Conservation (phyloP, 768 basidiomycete species). For the Phlegmacium glaucopus region DNA sequence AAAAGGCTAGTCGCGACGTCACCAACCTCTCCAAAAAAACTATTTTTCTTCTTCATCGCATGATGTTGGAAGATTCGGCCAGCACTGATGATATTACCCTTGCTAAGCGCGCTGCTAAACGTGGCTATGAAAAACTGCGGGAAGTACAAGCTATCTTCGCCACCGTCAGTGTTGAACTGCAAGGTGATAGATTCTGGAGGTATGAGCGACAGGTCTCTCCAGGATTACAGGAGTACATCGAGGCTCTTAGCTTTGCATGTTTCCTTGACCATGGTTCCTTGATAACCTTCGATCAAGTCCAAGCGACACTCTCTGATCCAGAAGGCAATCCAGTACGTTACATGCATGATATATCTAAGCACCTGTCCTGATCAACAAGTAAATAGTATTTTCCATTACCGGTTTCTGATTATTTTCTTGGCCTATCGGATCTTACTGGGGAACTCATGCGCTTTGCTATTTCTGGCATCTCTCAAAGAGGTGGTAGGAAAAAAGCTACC, state of each 20-base stretch:
- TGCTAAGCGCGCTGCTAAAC: constrained; percentile 43
- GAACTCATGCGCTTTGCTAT: constrained; percentile 97
- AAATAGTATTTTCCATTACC: constrained; percentile 73
- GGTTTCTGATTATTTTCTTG: constrained; percentile 84
- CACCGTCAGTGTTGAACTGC: constrained; percentile 56
- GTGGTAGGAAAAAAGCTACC: constrained; percentile 58
- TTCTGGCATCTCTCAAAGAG: constrained; percentile 67
- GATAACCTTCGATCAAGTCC: constrained; percentile 66
- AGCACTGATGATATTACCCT: constrained; percentile 24
- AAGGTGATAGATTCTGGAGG: constrained; percentile 72
- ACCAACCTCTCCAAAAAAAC: constrained; percentile 90
- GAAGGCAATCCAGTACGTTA: constrained; percentile 61
- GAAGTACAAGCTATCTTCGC: constrained; percentile 69
- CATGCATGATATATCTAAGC: constrained; percentile 1
- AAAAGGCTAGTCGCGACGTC: constrained; percentile 77
- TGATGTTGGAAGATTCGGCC: constrained; percentile 33
- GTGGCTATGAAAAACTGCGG: constrained; percentile 55
- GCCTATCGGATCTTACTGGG: constrained; percentile 91
- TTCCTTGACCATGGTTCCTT: constrained; percentile 71
- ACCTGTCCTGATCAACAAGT: not conserved
- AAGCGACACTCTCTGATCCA: constrained; percentile 56
- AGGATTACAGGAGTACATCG: constrained; percentile 94
- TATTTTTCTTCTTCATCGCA: constrained; percentile 89
- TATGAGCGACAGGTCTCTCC: constrained; percentile 72
- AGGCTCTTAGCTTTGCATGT: constrained; percentile 85